Conservation (phyloP, 805 yeast genomes). For the Sugiyamaella qingdaonensis region DNA sequence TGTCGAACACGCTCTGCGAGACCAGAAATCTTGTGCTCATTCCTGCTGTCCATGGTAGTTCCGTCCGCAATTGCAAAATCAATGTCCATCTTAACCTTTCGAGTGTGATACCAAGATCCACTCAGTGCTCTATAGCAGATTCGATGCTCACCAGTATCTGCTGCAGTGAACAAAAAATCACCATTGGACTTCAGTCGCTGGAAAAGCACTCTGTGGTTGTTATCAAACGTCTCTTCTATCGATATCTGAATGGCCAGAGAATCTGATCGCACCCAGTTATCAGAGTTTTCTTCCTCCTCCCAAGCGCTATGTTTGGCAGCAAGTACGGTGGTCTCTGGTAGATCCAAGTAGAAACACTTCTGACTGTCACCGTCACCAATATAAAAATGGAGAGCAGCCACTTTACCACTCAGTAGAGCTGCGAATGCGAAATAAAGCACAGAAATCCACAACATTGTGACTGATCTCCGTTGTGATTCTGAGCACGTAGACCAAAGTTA, state of each 20-base stretch:
- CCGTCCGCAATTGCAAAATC: conserved; percentile 70
- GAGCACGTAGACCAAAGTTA: not conserved
- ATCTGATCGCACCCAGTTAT: conserved; percentile 50
- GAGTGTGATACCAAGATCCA: conserved; percentile 59
- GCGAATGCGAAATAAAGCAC: conserved; percentile 10
- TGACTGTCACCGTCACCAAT: conserved; percentile 64
- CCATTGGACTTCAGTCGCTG: conserved; percentile 61
- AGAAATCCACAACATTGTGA: conserved; percentile 5
- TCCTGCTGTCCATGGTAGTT: conserved; percentile 57
- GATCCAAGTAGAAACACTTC: conserved; percentile 79
- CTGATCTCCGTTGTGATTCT: not conserved
- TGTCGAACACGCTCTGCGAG: conserved; percentile 53
- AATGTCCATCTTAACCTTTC: conserved; percentile 62
- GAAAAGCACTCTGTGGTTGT: conserved; percentile 68
- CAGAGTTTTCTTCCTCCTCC: conserved; percentile 49
- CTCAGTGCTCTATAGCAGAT: conserved; percentile 65
- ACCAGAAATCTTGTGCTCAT: conserved; percentile 49
- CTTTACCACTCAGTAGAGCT: conserved; percentile 21
- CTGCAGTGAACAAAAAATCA: conserved; percentile 74
- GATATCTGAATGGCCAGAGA: conserved; percentile 58
- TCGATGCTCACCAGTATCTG: conserved; percentile 80
- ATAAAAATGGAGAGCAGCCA: conserved; percentile 67
- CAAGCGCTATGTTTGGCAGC: conserved; percentile 63
- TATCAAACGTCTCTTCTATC: conserved; percentile 79
- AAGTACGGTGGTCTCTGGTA: conserved; percentile 72